Evolutionary conservation across 345 rosid species (phyloP), one percentile per base, ranked within the genome.

Genomic region (Mangifera indica): DNA sequence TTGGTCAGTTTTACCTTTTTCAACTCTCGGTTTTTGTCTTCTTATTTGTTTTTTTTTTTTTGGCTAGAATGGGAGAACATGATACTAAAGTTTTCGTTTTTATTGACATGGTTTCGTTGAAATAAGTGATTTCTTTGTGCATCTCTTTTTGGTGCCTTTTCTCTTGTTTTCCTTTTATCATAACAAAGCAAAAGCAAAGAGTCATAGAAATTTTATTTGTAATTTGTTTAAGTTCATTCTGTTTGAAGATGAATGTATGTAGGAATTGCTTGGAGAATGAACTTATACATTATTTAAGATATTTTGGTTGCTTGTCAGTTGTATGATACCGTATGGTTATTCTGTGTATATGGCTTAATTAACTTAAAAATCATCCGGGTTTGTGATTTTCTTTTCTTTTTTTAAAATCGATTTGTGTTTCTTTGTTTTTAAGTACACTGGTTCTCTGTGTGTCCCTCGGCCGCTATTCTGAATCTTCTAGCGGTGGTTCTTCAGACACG

Each of bases 1-100:
- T 94, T 75, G 98, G 98, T 92, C 68, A 5, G 95, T 88, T 40
- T 72, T 21, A 1, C 1, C 74, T 56, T 75, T 72, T 54, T 37
- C 15, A 56, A 22, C 34, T 42, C 42, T 74, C 45, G 17, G 10
- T 76, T 64, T 66, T 46, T 7, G 0, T 55, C 11, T 24, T 9
- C 26, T 1, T 60, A 8, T 44, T 40, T 56, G 25, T 18, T 0
- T 40, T 24, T 64, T 40, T 24, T 64, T 67, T 76, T 45, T 61
- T 17, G 56, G 53, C 17, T 10, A 53, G 29, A 45, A 77, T 26
- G 29, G 11, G 65, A 53, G 66, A 44, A 56, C 2, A 29, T 11
- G 37, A 21, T 4, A 15, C 32, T 48, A 24, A 49, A 49, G 49
- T 60, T 32, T 12, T 14, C 59, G 10, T 14, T 51, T n/a, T 60